Evolutionary conservation across 2,329 filamentous ascomycete genomes (phyloP), one percentile per base, ranked within the genome.

Genomic region (Sclerotinia subarctica): DNA sequence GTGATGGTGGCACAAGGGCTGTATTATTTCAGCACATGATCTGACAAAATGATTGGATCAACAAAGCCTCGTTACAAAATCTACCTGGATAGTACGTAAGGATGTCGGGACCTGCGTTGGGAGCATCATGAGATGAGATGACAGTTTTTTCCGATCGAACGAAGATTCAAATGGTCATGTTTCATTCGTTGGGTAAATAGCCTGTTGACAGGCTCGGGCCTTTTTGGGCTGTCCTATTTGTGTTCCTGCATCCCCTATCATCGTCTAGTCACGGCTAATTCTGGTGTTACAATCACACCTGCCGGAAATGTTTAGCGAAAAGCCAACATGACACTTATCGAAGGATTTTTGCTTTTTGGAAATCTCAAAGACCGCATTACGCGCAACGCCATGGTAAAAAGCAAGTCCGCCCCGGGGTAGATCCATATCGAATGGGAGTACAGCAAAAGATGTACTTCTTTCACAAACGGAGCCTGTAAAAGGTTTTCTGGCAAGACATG

Each of bases 61-160:
- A 49, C 8, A 51, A 52, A 7, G 15, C 24, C 35, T 46, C n/a
- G 35, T 44, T 29, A 29, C 21, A 26, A 38, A 15, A 26, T 19
- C 51, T 19, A 29, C 24, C 24, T 53, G 24, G 24, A 15, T 53
- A 11, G 51, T 53, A 17, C 6, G 26, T 29, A 53, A 26, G 51
- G 15, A 53, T 53, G 7, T 63, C 19, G 15, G 59, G 46, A 42
- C 44, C 47, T 63, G 26, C 29, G 7, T 46, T 17, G 26, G 21
- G 29, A 24, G 51, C 21, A 63, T 63, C 32, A 63, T 52, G 21
- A 29, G 59, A 64, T 64, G 32, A 54, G 29, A 54, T 46, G 62
- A 35, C 24, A 38, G 35, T 21, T 26, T 54, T 54, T 24, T 64
- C n/a, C 49, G 29, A 24, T 21, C 6, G 11, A 57, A 38, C 21